Evolutionary conservation across 495 filamentous ascomycete species (phyloP).

Genomic region (Penicillium manginii): DNA sequence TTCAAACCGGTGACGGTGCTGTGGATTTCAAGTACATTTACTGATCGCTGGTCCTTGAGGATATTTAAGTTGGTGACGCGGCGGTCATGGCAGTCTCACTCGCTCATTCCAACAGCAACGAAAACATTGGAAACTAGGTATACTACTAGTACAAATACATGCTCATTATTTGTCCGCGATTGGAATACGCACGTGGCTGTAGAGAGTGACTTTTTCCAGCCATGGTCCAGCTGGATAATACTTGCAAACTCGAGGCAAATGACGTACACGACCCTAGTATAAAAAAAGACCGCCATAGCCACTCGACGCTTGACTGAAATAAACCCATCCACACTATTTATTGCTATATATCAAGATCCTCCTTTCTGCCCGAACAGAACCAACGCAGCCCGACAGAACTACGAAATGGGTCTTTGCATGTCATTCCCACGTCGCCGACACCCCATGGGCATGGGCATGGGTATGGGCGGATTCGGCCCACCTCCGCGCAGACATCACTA

Average conservation of each 20-base stretch:
- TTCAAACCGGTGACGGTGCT: slow-evolving; percentile 50
- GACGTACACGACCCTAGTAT: slow-evolving; percentile 15
- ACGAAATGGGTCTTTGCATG: slow-evolving; percentile 25
- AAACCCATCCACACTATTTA: too few relatives aligned
- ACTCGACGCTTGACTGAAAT: too few relatives aligned
- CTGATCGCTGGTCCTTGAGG: slow-evolving; percentile 15
- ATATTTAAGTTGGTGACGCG: too few relatives aligned
- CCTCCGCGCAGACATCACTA: slow-evolving; percentile 15
- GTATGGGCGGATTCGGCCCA: slow-evolving; percentile 15
- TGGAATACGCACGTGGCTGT: not conserved
- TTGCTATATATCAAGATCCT: not conserved
- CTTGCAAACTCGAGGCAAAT: slow-evolving; percentile 1
- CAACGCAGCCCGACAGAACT: not conserved
- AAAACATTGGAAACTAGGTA: too few relatives aligned
- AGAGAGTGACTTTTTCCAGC: not conserved
- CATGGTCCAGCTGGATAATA: not conserved
- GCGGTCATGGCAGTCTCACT: too few relatives aligned
- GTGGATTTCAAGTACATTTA: slow-evolving; percentile 56
- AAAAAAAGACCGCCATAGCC: not conserved
- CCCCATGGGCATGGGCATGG: slow-evolving; percentile 17
- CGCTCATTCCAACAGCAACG: too few relatives aligned
- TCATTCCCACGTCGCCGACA: slow-evolving; percentile 19
- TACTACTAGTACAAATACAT: too few relatives aligned
- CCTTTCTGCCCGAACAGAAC: too few relatives aligned
- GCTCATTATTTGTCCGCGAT: not conserved